phyloP scores from a whole-genome alignment of 305 asterid species.

The Ajuga reptans region DNA sequence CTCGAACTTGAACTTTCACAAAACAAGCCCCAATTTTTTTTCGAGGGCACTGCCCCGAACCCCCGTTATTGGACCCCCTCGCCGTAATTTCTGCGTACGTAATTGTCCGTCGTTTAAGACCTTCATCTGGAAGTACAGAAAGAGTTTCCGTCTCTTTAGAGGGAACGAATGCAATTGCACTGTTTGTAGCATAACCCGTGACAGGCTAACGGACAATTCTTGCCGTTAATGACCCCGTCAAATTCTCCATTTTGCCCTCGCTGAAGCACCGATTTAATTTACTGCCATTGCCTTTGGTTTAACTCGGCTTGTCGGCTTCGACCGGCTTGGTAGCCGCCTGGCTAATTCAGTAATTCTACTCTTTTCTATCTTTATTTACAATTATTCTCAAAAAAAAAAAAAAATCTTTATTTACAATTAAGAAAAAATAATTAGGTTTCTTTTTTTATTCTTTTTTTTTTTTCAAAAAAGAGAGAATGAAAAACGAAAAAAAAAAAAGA shows the following conservation, averaged over 20 bases:
- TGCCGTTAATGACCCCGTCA: slow-evolving; percentile 48
- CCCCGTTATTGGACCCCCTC: too few species aligned
- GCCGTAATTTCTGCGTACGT: too few species aligned
- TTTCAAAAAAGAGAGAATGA: not conserved
- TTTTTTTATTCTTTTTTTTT: not conserved
- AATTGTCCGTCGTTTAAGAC: slow-evolving; percentile 18
- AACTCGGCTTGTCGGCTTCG: slow-evolving; percentile 19
- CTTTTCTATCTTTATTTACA: too few species aligned
- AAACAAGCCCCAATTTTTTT: too few species aligned
- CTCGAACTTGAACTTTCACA: too few species aligned
- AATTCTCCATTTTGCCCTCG: slow-evolving; percentile 16
- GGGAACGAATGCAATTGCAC: slow-evolving; percentile 21
- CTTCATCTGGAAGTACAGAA: slow-evolving; percentile 2
- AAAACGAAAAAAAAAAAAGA: not conserved
- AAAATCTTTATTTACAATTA: too few species aligned
- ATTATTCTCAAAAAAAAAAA: too few species aligned
- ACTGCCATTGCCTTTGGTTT: slow-evolving; percentile 10
- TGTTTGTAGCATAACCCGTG: slow-evolving; percentile 14
- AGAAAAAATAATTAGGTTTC: too few species aligned
- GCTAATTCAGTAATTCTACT: too few species aligned
- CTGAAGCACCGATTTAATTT: not conserved
- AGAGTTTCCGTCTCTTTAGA: slow-evolving; percentile 18
- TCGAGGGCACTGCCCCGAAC: too few species aligned
- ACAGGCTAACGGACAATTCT: slow-evolving; percentile 44
- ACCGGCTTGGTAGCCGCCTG: slow-evolving; percentile 11